Conservation (phyloP, 1,284 basidiomycete genomes). For the Heterobasidion parviporum region DNA sequence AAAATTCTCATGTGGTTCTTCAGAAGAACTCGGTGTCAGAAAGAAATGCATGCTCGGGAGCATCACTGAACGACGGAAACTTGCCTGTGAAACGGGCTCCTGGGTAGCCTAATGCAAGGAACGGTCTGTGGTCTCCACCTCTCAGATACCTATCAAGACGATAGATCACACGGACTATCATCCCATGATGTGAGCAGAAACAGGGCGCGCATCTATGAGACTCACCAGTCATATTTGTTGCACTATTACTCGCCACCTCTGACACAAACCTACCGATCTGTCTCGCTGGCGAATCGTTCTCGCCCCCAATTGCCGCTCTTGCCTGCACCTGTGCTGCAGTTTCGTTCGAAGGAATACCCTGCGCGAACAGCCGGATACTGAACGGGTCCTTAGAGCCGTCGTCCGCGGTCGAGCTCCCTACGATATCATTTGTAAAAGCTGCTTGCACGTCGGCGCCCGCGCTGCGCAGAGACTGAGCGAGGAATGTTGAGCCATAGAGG, state of each 20-base stretch:
- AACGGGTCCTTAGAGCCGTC: conserved; percentile 35
- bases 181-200: neutral
- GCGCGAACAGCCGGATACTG: conserved; percentile 40
- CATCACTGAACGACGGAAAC: neutral
- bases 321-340: conserved; percentile 24
- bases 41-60: too few species aligned
- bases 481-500: conserved; percentile 36
- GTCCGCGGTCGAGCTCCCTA: conserved; percentile 40
- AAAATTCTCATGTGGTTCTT: conserved; percentile 42
- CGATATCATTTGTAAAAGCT: conserved; percentile 46
- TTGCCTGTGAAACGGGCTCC: conserved; percentile 42
- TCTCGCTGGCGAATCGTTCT: conserved; percentile 43
- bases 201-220: neutral
- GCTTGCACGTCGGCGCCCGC: conserved; percentile 42
- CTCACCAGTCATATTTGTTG: conserved; percentile 41
- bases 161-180: conserved; percentile 36
- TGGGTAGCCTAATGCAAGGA: conserved; percentile 39
- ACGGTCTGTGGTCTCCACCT: conserved; percentile 45
- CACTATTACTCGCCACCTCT: conserved; percentile 37
- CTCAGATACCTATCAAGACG: conserved; percentile 43
- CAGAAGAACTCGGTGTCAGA: neutral
- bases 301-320: conserved; percentile 34
- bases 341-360: conserved; percentile 38
- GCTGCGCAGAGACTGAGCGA: conserved; percentile 33
- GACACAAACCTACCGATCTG: conserved; percentile 41